Conservation (phyloP, 352 stramenopile species). For the Globisporangium rhizosaccharum region DNA sequence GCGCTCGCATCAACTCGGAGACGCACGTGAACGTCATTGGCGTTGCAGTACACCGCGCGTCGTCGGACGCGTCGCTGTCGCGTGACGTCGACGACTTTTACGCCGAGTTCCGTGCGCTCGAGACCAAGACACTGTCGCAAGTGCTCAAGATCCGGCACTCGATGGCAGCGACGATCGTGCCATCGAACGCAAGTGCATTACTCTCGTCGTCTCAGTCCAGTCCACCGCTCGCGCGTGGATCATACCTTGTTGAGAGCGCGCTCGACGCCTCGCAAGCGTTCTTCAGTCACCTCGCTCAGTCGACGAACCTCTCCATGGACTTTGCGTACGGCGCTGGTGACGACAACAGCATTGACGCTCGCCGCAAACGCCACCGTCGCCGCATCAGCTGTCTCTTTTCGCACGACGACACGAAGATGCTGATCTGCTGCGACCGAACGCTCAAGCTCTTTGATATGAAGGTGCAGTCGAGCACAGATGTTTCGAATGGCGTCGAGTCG, state of each 20-base stretch:
- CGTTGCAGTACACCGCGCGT: conserved; percentile 12
- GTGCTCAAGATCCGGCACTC: conserved; percentile 75
- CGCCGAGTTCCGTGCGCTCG: conserved; percentile 51
- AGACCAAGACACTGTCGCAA: conserved; percentile 58
- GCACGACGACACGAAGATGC: conserved; percentile 55
- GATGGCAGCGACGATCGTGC: conserved; percentile 24
- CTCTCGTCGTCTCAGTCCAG: conserved; percentile 19
- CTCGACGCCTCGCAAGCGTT: conserved; percentile 67
- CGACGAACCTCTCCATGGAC: conserved; percentile 43
- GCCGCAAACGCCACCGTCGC: conserved; percentile 42
- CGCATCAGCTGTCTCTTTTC: conserved; percentile 65
- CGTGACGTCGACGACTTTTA: conserved; percentile 73
- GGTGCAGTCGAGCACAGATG: conserved; percentile 4
- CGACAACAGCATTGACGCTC: conserved; percentile 39
- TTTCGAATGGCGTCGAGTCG: too few species aligned
- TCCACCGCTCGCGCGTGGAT: conserved; percentile 15
- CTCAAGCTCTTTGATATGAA: conserved; percentile 69
- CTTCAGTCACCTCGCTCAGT: conserved; percentile 61
- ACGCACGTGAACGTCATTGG: conserved; percentile 48
- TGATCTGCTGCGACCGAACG: conserved; percentile 51
- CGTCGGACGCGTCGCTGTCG: conserved; percentile 9
- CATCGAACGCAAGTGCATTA: conserved; percentile 8
- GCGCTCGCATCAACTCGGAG: conserved; percentile 56
- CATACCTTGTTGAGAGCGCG: conserved; percentile 44
- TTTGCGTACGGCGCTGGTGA: conserved; percentile 55